Base-by-base conservation (phyloP, 306 rosid species). In the Rosa lucieae region DNA sequence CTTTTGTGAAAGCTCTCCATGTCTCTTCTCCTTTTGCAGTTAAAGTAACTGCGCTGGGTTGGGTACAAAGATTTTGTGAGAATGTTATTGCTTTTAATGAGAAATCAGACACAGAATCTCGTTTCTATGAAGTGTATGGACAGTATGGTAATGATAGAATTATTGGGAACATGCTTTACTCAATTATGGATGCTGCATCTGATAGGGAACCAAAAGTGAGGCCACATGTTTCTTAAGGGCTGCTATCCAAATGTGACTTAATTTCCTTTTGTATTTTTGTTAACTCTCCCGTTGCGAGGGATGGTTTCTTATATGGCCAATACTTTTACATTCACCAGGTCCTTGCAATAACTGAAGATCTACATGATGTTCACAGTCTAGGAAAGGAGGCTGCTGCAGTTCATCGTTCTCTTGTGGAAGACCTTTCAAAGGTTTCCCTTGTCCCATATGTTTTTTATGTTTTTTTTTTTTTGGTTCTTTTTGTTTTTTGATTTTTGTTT, bases 361-460 rank as follows among this genome's bases (percentile, higher is more conserved):
- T 92, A 63, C 98, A 92, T 10, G 97, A 92, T 89, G 98, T 94
- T 78, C 83, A 89, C 82, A 92, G 86, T 87, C 82, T 90, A 82
- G 98, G 98, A 84, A 94, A 88, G 85, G 98, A 94, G 79, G 97
- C 98, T 78, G 93, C 97, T 75, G 85, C 86, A 70, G 79, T 89
- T 70, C 98, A 92, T 79, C 84, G 63, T 73, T 89, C 91, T 78
- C 97, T 92, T 75, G 91, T 91, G 91, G 94, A 92, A 86, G 89
- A 92, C 76, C 92, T 92, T 79, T 86, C 91, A 13, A 92, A 94
- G 94, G 97, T 92, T 84, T 80, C 81, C 29, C 72, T 26, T 29
- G 32, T 29, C 32, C 32, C 32, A 29, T 29, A 29, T 67, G 23
- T 6, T n/a, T 53, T 20, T 42, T 42, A 1, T 42, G 44, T 42